Evolutionary conservation across 805 yeast species (phyloP).

Genomic region (Candida xiaguanensis): DNA sequence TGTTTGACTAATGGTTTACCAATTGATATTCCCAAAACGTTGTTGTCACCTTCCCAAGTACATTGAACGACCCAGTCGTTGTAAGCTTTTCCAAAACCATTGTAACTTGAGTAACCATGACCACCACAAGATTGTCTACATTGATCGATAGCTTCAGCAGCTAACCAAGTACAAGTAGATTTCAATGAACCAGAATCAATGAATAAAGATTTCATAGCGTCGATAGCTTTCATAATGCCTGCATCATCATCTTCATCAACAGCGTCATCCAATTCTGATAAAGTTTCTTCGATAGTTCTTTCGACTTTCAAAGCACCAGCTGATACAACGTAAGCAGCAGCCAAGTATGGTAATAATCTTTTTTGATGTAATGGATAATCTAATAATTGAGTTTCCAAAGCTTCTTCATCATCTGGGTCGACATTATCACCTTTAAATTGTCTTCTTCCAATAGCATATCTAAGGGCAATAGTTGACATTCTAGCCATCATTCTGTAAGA

Average conservation of each 20-base stretch:
- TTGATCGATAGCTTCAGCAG: conserved; percentile 40
- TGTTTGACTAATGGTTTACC: conserved; percentile 48
- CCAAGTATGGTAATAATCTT: conserved; percentile 43
- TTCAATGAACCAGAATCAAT: conserved; percentile 44
- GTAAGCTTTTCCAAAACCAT: conserved; percentile 43
- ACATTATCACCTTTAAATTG: conserved; percentile 37
- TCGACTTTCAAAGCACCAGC: conserved; percentile 39
- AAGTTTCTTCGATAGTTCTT: conserved; percentile 25
- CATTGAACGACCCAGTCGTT: conserved; percentile 47
- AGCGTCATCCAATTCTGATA: conserved; percentile 35
- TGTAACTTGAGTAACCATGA: conserved; percentile 43
- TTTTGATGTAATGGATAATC: conserved; percentile 45
- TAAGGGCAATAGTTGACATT: conserved; percentile 39
- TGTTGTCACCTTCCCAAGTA: conserved; percentile 50
- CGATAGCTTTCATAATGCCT: conserved; percentile 28
- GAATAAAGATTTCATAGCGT: conserved; percentile 39
- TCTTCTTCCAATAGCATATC: conserved; percentile 46
- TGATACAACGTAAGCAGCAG: conserved; percentile 35
- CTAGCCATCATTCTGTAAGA: conserved; percentile 42
- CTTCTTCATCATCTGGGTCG: conserved; percentile 16
- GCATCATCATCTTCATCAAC: conserved; percentile 29
- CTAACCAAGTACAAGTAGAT: conserved; percentile 43
- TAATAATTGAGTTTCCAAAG: conserved; percentile 38
- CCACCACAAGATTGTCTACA: conserved; percentile 47
- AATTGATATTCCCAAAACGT: conserved; percentile 38